These are phyloP conservation scores for Serendipita sp. DNA, from an alignment of 768 basidiomycete species.

Conservation along the genomic window DNA sequence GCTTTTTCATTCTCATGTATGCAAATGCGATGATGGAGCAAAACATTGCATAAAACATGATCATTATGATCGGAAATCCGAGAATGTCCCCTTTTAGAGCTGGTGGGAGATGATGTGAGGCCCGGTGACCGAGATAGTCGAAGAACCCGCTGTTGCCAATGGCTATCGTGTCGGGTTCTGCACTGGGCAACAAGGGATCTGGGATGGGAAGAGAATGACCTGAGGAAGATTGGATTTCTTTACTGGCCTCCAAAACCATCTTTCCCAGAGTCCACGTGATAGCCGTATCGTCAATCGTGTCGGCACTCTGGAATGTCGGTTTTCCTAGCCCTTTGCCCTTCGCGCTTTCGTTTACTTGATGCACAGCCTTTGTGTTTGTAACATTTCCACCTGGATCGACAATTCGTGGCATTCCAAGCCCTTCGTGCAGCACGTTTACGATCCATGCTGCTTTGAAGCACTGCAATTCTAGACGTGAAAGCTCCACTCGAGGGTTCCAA, in stretches of 20 bases:
- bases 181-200: conserved; percentile 50
- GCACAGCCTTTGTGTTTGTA: conserved; percentile 38
- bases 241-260: conserved; percentile 96
- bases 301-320: conserved; percentile 82
- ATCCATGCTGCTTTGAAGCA: conserved; percentile 99
- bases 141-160: conserved; percentile 24
- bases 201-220: conserved; percentile 39
- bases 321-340: conserved; percentile 62
- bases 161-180: conserved; percentile 33
- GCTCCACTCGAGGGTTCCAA: conserved; percentile 63
- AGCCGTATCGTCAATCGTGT: conserved; percentile 81
- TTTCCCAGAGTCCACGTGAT: conserved; percentile 98
- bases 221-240: conserved; percentile 44
- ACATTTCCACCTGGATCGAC: conserved; percentile 70
- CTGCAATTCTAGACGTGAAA: conserved; percentile 83
- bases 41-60: conserved; percentile 9
- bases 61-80: conserved; percentile 10
- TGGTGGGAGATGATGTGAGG: conserved; percentile 45
- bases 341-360: conserved; percentile 60
- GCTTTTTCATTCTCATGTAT: conserved; percentile 1
- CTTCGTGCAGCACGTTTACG: conserved; percentile 88
- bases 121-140: conserved; percentile 44
- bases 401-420: conserved; percentile 84
- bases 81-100: conserved; percentile 33
- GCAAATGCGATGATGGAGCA: conserved; percentile 7